phyloP scores from a whole-genome alignment of 352 stramenopile genomes.

The Phytophthora sansomeana region DNA sequence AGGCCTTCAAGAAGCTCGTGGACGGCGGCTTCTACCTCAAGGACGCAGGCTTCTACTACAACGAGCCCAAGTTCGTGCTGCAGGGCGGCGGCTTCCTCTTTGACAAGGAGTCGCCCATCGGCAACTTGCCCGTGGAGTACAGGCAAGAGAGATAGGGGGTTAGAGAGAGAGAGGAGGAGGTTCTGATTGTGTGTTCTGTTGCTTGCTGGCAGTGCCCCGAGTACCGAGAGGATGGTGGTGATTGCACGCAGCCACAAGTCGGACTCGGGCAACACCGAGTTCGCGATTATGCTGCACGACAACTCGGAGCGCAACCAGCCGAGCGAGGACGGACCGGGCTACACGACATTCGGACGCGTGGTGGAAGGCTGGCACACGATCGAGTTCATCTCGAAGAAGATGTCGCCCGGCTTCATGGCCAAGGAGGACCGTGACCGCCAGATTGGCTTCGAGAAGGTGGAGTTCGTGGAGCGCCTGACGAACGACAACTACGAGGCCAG shows the following conservation, averaged over 20 bases:
- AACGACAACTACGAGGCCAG: constrained; percentile 66
- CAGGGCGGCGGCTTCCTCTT: constrained; percentile 81
- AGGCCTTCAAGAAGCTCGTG: constrained; percentile 76
- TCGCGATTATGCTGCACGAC: constrained; percentile 88
- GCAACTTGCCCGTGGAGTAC: constrained; percentile 83
- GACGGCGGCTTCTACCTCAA: constrained; percentile 70
- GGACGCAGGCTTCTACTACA: constrained; percentile 87
- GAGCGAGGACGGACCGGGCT: constrained; percentile 67
- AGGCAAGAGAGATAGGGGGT: neutral
- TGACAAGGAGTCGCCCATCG: constrained; percentile 71
- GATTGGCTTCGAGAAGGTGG: constrained; percentile 74
- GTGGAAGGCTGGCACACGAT: constrained; percentile 84
- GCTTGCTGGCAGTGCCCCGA: constrained; percentile 55
- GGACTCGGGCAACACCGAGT: constrained; percentile 81
- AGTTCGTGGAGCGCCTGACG: constrained; percentile 67
- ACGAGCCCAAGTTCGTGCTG: constrained; percentile 82
- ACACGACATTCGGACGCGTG: constrained; percentile 83
- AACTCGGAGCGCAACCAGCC: constrained; percentile 79
- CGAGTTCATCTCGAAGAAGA: constrained; percentile 78
- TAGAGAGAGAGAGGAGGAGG: neutral
- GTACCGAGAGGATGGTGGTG: constrained; percentile 84
- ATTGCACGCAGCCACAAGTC: constrained; percentile 74
- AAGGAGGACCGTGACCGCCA: constrained; percentile 75
- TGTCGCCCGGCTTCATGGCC: constrained; percentile 68
- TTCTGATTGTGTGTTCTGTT: neutral